Conservation (phyloP, 805 yeast species). For the Isabelozyma rhagii region DNA sequence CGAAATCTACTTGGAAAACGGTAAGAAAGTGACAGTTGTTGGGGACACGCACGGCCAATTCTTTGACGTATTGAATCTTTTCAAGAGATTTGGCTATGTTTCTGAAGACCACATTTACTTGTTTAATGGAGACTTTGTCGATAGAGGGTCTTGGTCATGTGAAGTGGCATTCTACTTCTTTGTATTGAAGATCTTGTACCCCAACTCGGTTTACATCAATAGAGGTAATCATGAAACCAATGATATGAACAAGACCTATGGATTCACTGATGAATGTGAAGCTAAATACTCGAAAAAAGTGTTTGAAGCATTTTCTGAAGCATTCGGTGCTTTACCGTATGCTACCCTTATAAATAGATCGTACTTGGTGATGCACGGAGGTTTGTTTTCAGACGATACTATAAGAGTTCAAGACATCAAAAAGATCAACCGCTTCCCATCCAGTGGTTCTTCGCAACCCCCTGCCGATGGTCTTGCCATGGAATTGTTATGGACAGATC, state of each 20-base stretch:
- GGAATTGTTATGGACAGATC: constrained; percentile 98
- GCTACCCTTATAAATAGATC: constrained; percentile 76
- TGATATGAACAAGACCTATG: constrained; percentile 95
- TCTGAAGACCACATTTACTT: constrained; percentile 65
- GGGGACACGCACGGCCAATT: constrained; percentile 99
- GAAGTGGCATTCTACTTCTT: constrained; percentile 86
- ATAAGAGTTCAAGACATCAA: constrained; percentile 74
- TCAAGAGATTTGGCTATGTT: constrained; percentile 71
- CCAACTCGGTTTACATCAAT: constrained; percentile 68
- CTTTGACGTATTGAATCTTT: constrained; percentile 81
- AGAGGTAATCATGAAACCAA: constrained; percentile 97
- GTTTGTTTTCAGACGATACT: constrained; percentile 76
- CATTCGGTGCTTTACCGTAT: constrained; percentile 82
- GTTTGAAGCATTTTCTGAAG: constrained; percentile 79
- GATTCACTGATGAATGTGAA: constrained; percentile 94
- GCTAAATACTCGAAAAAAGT: constrained; percentile 79
- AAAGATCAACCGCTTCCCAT: constrained; percentile 61
- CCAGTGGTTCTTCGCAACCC: constrained; percentile 62
- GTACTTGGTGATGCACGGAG: constrained; percentile 93
- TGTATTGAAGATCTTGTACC: constrained; percentile 72
- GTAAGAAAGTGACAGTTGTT: constrained; percentile 71
- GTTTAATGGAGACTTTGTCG: constrained; percentile 97
- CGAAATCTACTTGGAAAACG: constrained; percentile 20
- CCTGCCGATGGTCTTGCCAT: constrained; percentile 89
- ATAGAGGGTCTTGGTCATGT: constrained; percentile 97